These are phyloP conservation scores for Kuraishia piskuri DNA, from an alignment of 805 yeast species.

Conservation along the genomic window DNA sequence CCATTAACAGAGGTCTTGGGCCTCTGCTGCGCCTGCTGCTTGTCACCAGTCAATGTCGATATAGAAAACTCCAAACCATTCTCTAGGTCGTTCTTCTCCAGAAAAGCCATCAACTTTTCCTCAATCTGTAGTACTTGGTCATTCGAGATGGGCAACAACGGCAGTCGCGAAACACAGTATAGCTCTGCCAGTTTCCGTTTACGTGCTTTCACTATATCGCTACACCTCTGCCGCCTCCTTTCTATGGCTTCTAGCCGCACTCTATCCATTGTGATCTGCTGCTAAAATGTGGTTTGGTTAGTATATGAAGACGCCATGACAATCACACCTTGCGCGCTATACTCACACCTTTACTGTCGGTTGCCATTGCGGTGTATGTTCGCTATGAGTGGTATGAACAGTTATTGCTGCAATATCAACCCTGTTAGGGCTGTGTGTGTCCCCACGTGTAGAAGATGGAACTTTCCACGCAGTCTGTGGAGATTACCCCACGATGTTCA, in stretches of 20 bases:
- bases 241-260: slow-evolving; percentile 38
- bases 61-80: slow-evolving; percentile 33
- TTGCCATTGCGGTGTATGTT: not conserved
- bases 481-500: not conserved
- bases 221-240: slow-evolving; percentile 31
- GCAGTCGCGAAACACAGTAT: slow-evolving; percentile 47
- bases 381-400: too few relatives aligned
- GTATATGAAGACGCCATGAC: slow-evolving; percentile 3
- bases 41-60: slow-evolving; percentile 23
- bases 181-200: slow-evolving; percentile 54
- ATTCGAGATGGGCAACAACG: slow-evolving; percentile 34
- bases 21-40: slow-evolving; percentile 11
- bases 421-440: too few relatives aligned
- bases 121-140: slow-evolving; percentile 27
- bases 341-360: not conserved
- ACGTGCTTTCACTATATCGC: slow-evolving; percentile 38
- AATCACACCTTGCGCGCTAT: not conserved
- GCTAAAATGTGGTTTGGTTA: not conserved
- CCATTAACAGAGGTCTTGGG: not conserved
- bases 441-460: too few relatives aligned
- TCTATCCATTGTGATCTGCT: slow-evolving; percentile 24
- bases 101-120: slow-evolving; percentile 32
- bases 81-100: slow-evolving; percentile 44
- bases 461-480: not conserved
- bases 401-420: not conserved